Conservation (phyloP, 2,329 filamentous ascomycete species). For the Sporothrix humicola region DNA sequence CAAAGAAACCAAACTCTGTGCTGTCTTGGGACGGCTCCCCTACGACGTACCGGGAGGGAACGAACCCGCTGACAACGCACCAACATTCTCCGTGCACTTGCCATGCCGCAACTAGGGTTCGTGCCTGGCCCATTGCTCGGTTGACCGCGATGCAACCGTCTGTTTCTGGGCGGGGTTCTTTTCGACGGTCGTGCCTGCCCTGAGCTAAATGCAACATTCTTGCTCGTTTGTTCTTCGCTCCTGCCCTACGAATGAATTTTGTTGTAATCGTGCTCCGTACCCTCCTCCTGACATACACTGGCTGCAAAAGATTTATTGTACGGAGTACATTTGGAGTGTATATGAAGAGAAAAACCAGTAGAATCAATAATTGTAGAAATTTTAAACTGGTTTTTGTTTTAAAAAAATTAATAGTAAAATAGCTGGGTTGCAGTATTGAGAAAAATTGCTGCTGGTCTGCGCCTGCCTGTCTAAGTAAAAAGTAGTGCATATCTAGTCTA, state of each 20-base stretch:
- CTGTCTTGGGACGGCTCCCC: slow-evolving; percentile 22
- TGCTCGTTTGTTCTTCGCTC: not conserved
- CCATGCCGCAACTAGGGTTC: slow-evolving; percentile 24
- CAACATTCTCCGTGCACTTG: slow-evolving; percentile 10
- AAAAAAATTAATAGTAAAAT: no score
- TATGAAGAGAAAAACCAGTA: no score
- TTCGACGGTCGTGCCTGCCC: slow-evolving; percentile 2
- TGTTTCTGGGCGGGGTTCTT: not conserved
- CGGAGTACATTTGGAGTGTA: no score
- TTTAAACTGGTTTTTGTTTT: no score
- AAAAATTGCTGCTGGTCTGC: not conserved
- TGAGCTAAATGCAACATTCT: not conserved
- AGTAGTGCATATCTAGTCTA: not conserved
- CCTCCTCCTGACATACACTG: no score
- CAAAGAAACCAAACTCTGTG: slow-evolving; percentile 27
- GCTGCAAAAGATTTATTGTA: no score
- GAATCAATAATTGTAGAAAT: no score
- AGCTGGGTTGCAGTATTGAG: no score
- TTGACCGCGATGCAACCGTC: not conserved
- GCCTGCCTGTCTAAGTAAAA: not conserved
- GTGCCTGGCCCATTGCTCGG: slow-evolving; percentile 27
- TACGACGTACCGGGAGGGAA: slow-evolving; percentile 27
- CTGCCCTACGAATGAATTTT: slow-evolving; percentile 5
- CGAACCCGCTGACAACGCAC: slow-evolving; percentile 21
- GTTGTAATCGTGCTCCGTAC: slow-evolving; percentile 6